These are phyloP conservation scores for Margaritispora aquatica DNA, from an alignment of 495 filamentous ascomycete species.

Conservation along the genomic window DNA sequence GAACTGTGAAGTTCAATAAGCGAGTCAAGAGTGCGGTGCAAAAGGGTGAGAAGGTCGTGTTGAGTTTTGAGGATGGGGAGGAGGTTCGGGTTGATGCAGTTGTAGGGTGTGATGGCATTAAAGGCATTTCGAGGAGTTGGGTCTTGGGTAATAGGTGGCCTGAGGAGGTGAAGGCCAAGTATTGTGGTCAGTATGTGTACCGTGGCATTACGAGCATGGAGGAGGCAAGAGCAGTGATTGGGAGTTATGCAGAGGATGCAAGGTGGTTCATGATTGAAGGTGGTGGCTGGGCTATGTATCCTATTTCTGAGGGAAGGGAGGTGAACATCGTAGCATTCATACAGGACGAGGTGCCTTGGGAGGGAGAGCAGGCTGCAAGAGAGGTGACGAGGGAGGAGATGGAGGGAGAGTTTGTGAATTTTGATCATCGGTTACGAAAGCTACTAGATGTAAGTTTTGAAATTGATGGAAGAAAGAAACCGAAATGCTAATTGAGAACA, in stretches of 20 bases:
- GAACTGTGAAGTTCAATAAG: slow-evolving; percentile 25
- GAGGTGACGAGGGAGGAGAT: slow-evolving; percentile 32
- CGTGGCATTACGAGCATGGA: slow-evolving; percentile 54
- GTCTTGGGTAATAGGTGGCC: slow-evolving; percentile 36
- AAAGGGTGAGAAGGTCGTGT: slow-evolving; percentile 14
- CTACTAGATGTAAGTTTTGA: not conserved
- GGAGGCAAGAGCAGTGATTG: slow-evolving; percentile 31
- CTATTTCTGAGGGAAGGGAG: slow-evolving; percentile 31
- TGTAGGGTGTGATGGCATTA: slow-evolving; percentile 55
- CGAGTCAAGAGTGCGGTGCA: slow-evolving; percentile 20
- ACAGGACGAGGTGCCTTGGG: slow-evolving; percentile 25
- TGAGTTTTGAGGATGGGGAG: slow-evolving; percentile 26
- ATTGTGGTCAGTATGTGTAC: slow-evolving; percentile 35
- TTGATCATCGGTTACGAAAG: not conserved
- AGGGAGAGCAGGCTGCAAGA: slow-evolving; percentile 42
- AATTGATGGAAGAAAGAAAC: slow-evolving; percentile 1
- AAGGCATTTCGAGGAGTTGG: slow-evolving; percentile 36
- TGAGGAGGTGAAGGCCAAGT: slow-evolving; percentile 24
- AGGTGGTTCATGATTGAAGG: slow-evolving; percentile 47
- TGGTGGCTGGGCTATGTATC: slow-evolving; percentile 48
- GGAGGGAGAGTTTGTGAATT: slow-evolving; percentile 13
- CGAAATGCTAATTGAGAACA: slow-evolving; percentile 31
- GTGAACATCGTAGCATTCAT: slow-evolving; percentile 13
- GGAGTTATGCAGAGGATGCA: slow-evolving; percentile 46
- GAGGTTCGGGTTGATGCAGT: slow-evolving; percentile 32